A percentile compares a stretch with the other conserved stretches of the same genome.
phyloP scores from a whole-genome alignment of 768 basidiomycete species.

The Cystobasidium tubakii region DNA sequence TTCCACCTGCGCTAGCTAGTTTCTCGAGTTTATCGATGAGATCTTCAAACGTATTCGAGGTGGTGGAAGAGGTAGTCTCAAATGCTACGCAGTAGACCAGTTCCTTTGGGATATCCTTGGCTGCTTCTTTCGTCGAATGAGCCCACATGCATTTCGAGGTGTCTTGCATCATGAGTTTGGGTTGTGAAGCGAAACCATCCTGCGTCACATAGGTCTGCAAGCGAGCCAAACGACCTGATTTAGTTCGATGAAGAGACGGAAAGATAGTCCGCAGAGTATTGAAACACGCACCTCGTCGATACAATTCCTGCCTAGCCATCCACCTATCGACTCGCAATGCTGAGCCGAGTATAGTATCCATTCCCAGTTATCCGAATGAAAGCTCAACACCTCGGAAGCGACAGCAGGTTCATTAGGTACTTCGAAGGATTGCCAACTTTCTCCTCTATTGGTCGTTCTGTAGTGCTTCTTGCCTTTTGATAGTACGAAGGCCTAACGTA shows the following conservation, averaged over 20 bases:
- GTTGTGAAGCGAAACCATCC: conserved; percentile 65
- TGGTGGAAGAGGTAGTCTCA: conserved; percentile 54
- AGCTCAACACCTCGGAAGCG: conserved; percentile 65
- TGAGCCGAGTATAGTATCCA: conserved; percentile 75
- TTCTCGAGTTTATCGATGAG: conserved; percentile 30
- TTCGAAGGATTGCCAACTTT: conserved; percentile 75
- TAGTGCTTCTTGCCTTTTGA: conserved; percentile 72
- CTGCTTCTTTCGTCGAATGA: conserved; percentile 65
- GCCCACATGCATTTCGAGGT: conserved; percentile 81
- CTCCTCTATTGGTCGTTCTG: conserved; percentile 78
- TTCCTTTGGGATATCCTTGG: conserved; percentile 63
- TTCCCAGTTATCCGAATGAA: conserved; percentile 69
- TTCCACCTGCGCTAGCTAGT: conserved; percentile 45
- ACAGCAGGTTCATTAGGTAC: conserved; percentile 61
- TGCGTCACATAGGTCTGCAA: conserved; percentile 79
- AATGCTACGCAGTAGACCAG: conserved; percentile 86
- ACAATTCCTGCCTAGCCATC: conserved; percentile 58
- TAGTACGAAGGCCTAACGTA: conserved; percentile 72
- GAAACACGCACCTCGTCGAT: conserved; percentile 69
- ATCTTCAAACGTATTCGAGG: conserved; percentile 19
- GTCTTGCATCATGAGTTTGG: conserved; percentile 61
- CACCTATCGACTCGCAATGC: conserved; percentile 56
- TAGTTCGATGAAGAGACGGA: no score
- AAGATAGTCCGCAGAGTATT: no score
- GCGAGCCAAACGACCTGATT: no score